Percentiles rank a stretch among this genome's conserved stretches.
These are phyloP conservation scores for Pyricularia grisea DNA, from an alignment of 2,329 filamentous ascomycete species.

Conservation along the genomic window DNA sequence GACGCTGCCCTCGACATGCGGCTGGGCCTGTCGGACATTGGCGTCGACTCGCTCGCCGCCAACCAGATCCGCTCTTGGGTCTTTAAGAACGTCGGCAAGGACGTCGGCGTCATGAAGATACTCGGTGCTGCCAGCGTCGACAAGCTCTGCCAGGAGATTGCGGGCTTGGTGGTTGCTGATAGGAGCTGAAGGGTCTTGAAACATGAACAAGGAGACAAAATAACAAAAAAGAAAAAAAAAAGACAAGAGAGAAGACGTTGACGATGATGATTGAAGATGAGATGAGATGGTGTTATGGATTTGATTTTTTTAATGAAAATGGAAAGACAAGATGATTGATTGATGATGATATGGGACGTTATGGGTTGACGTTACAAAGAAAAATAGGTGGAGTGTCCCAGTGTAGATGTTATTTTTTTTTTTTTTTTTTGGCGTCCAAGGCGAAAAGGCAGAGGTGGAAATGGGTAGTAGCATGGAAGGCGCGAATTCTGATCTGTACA, in stretches of 20 bases:
- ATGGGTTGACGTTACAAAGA: neutral
- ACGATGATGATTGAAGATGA: no score
- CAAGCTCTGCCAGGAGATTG: neutral
- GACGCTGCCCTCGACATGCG: constrained; percentile 19
- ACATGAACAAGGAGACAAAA: neutral
- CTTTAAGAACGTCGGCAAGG: constrained; percentile 26
- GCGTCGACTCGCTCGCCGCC: constrained; percentile 30
- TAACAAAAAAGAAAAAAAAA: neutral
- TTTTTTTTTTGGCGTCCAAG: neutral
- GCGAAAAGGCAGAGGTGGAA: neutral
- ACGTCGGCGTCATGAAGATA: constrained; percentile 37
- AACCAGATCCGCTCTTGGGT: constrained; percentile 36
- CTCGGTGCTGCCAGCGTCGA: constrained; percentile 21
- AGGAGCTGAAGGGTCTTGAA: neutral
- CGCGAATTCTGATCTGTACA: neutral
- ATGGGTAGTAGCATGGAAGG: neutral
- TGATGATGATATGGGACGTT: no score
- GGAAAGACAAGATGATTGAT: no score
- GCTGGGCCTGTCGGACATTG: constrained; percentile 24
- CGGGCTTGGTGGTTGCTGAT: neutral
- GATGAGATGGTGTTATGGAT: neutral
- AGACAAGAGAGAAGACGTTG: neutral
- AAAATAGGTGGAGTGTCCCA: neutral
- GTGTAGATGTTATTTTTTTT: neutral
- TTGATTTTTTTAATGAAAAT: neutral